Evolutionary conservation across 1,139 yeast species (phyloP), one percentile per base, ranked within the genome.

Genomic region (Geotrichum reessii): DNA sequence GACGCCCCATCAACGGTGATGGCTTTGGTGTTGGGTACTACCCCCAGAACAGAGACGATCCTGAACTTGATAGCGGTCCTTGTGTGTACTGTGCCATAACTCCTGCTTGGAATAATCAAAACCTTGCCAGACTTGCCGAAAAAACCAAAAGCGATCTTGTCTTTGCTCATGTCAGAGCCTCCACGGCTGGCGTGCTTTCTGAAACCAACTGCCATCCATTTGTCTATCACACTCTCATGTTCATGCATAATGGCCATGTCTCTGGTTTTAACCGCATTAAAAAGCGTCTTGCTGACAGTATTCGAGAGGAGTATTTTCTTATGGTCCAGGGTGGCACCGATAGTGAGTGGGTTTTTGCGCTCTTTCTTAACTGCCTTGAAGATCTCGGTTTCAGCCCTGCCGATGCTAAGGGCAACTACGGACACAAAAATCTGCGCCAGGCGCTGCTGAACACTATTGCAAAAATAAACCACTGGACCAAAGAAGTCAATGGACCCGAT

Each of bases 11-110:
- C 64, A 93, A 93, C 70, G 99, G 99, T 48, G 99, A 93, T 72
- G 99, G 99, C 1, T 93, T 93, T 71, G 99, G 99, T 0, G 95
- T 93, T 8, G 98, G 98, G 0, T 93, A 93, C 74, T 93, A 93
- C 69, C 76, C 85, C 7, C 66, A 66, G 24, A 74, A 72, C 50
- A 63, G 66, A 47, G 87, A 83, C 53, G 62, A 60, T 40, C 74
- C 75, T 1, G 84, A 80, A 58, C 73, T 81, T 9, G 80, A 76
- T 47, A 78, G 78, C 52, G 87, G 87, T 0, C 93, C 95, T 25
- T 88, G 95, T 69, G 81, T 91, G 2, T 93, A 88, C 76, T 86
- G 90, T 67, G 97, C 98, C 21, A 92, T 91, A 57, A 93, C 98
- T 0, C 97, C 78, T 4, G 98, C 99, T 0, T 93, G 99, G 99